Base-by-base conservation (phyloP, 192 early-diverging fungal species). In the Umbelopsis isabellina region DNA sequence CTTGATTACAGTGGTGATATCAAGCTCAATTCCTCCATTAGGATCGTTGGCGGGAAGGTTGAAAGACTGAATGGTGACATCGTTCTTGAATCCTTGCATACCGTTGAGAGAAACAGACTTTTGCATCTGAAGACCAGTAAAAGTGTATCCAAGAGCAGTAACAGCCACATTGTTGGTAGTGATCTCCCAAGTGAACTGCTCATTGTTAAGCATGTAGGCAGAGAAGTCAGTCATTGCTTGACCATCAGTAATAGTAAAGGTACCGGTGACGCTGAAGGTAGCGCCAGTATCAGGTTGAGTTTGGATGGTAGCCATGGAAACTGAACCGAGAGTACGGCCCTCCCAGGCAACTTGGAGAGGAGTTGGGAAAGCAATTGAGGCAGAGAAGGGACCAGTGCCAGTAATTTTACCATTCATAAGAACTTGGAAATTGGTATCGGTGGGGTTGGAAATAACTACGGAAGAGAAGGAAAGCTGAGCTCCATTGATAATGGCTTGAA, bases 1-100 rank as follows among this genome's bases (percentile, higher is more conserved):
- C 22, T 86, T 90, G 64, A 87, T 79, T 46, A 80, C 84, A 50
- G 86, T 91, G 20, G 80, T 79, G 69, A 87, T 85, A 53, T 66
- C 69, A 66, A 92, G 80, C 49, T 81, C 86, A 72, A 92, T 90
- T 66, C 83, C 89, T 64, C 86, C 91, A 11, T 65, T 66, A 53
- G 85, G 78, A 50, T 85, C 85, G 46, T 88, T 84, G 16, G 78
- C 77, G 23, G 87, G 87, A 21, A 88, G 68, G 72, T 88, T 82
- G 61, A 84, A 87, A 4, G 75, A 68, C 18, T 76, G 47, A 20
- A 86, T 78, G n/a, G 47, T 50, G 22, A 84, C 81, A 65, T 53
- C 73, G 22, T 64, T 72, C 68, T 76, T 79, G 79, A 88, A 84
- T 30, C 82, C 82, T 66, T 76, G 68, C 67, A 82, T 75, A 30